Base-by-base conservation (phyloP, 768 basidiomycete genomes). In the Leccinellum rugosiceps region DNA sequence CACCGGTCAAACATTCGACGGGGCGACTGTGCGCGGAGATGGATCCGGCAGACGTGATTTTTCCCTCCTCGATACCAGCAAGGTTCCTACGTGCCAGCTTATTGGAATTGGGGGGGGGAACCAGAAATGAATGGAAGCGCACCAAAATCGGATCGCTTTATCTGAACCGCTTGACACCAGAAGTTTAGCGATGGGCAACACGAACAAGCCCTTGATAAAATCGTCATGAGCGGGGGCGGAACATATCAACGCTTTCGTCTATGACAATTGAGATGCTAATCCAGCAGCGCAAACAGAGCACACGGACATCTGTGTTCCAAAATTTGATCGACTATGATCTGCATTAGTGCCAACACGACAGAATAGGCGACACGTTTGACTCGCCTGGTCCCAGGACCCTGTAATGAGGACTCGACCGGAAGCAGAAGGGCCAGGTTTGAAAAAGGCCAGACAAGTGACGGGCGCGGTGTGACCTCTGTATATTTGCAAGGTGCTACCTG, bases 351-450 rank as follows among this genome's bases (percentile, higher is more conserved):
- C 48, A 48, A 46, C 35, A 32, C 44, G 14, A 41, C 32, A 28
- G 19, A n/a, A 23, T 6, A 30, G 41, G 23, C 43, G 2, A 30
- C 53, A 51, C 46, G 61, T 61, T 23, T 28, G 19, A 56, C 71
- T 60, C 60, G 84, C 91, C 74, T 84, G 87, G 70, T 99, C 97
- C 97, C 97, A 99, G 47, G 94, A 94, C 21, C 91, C 94, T 45
- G 91, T 93, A 60, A 98, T 81, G 35, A 99, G 74, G 8, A 89
- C 69, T 59, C 69, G 73, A 56, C 79, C 74, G 14, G 71, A 75
- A 35, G 77, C 74, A 11, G 76, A 75, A 25, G 63, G 58, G 15
- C 54, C 62, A 55, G 71, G 76, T 60, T 83, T 77, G 61, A 75
- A 81, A 65, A 98, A 88, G 6, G 85, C 84, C 31, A 99, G 75